phyloP scores from a whole-genome alignment of 495 filamentous ascomycete genomes.

The Glutinoglossum americanum region DNA sequence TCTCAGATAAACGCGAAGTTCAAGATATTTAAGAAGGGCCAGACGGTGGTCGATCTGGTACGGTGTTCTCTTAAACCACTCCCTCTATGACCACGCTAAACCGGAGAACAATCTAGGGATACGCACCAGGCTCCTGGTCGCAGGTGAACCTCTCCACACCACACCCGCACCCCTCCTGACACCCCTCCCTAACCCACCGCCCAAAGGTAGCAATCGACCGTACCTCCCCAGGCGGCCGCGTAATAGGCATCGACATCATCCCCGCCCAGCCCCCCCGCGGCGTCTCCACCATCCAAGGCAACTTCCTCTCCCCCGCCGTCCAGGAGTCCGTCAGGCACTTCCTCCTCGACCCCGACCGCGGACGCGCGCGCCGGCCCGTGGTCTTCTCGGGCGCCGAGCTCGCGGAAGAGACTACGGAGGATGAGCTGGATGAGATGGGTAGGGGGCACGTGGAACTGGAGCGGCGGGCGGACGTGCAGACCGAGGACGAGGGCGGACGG shows the following conservation, averaged over 20 bases:
- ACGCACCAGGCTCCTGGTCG: constrained; percentile 86
- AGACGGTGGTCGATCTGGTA: constrained; percentile 80
- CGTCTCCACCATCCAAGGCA: constrained; percentile 78
- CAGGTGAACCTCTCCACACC: constrained; percentile 30
- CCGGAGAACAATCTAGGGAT: constrained; percentile 37
- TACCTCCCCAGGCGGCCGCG: constrained; percentile 51
- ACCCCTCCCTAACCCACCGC: neutral
- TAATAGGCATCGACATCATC: constrained; percentile 83
- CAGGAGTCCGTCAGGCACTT: constrained; percentile 55
- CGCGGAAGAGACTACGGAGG: constrained; percentile 8
- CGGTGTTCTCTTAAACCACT: neutral
- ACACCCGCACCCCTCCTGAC: neutral
- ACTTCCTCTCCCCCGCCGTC: constrained; percentile 54
- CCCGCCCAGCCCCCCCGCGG: constrained; percentile 77
- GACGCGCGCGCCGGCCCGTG: constrained; percentile 21
- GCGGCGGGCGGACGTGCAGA: constrained; percentile 11
- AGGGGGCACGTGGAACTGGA: constrained; percentile 33
- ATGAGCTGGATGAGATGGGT: constrained; percentile 17
- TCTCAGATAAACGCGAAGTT: constrained; percentile 70
- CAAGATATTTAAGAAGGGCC: constrained; percentile 49
- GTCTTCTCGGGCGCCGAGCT: neutral
- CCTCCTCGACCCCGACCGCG: constrained; percentile 40
- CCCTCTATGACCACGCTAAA: constrained; percentile 1
- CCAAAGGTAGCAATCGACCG: constrained; percentile 56
- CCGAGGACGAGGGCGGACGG: too few relatives aligned